These are phyloP conservation scores for Dentipellis sp. DNA, from an alignment of 768 basidiomycete species.

Conservation along the genomic window DNA sequence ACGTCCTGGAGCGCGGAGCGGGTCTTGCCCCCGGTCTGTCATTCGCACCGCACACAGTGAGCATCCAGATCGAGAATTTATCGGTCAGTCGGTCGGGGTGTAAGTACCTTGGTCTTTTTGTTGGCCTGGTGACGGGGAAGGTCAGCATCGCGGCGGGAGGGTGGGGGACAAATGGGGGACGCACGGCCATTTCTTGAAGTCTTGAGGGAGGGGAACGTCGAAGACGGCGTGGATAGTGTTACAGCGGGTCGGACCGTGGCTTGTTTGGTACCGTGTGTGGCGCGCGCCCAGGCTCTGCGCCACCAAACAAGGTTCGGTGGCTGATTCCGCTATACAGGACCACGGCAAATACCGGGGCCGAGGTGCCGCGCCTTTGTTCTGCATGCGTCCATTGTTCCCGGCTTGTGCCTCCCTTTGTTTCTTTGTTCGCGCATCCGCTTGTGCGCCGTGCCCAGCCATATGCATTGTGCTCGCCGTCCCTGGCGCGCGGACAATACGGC, in stretches of 20 bases:
- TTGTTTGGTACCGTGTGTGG: conserved; percentile 21
- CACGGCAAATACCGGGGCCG: conserved; percentile 25
- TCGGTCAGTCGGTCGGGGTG: neutral
- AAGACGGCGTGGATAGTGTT: conserved; percentile 4
- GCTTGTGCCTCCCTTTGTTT: conserved; percentile 20
- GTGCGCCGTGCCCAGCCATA: no score
- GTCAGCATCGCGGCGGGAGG: neutral
- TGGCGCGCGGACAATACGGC: no score
- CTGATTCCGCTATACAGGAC: conserved; percentile 31
- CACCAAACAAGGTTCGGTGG: conserved; percentile 51
- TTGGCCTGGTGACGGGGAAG: conserved; percentile 1
- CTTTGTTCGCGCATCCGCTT: neutral
- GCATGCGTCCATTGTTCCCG: neutral
- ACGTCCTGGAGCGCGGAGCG: conserved; percentile 97
- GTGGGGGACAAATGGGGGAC: conserved; percentile 16
- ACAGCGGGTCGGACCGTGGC: neutral
- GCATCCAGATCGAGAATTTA: no score
- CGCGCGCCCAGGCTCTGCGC: conserved; percentile 27
- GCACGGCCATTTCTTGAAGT: conserved; percentile 50
- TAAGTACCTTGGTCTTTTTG: conserved; percentile 12
- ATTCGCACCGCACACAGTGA: neutral
- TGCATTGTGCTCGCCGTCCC: no score
- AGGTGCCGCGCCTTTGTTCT: neutral
- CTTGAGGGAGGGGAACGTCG: conserved; percentile 36
- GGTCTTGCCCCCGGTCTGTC: conserved; percentile 68